A percentile compares a stretch with the other conserved stretches of the same genome.
These are phyloP conservation scores for Backusella circina DNA, from an alignment of 192 early-diverging fungal species.

Conservation along the genomic window DNA sequence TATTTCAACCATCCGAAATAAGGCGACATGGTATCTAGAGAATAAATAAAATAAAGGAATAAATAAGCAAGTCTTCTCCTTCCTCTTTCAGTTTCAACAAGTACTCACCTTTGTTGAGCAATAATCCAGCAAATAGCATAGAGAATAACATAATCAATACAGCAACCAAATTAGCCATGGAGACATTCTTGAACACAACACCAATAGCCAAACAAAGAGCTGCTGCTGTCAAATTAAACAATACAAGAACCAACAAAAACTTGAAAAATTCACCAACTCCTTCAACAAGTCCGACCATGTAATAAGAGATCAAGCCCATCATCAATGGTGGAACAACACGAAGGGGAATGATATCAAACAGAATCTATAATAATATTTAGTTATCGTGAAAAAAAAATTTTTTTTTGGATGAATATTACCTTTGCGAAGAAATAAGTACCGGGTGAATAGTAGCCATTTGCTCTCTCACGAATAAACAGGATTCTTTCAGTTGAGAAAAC, in stretches of 20 bases:
- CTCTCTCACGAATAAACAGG: conserved; percentile 70
- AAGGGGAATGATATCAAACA: conserved; percentile 74
- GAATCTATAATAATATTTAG: neutral
- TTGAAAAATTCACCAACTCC: conserved; percentile 59
- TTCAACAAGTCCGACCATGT: conserved; percentile 77
- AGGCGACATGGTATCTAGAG: conserved; percentile 65
- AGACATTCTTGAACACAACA: conserved; percentile 69
- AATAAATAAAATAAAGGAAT: neutral
- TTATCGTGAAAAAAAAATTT: neutral
- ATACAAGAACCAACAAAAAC: conserved; percentile 71
- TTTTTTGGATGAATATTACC: conserved; percentile 24
- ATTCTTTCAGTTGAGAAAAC: conserved; percentile 65
- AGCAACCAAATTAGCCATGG: conserved; percentile 72
- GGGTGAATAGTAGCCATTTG: conserved; percentile 71
- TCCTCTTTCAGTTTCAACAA: neutral
- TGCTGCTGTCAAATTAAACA: conserved; percentile 79
- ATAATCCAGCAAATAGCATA: conserved; percentile 86
- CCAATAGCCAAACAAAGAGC: conserved; percentile 72
- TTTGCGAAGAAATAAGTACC: conserved; percentile 66
- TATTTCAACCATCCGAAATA: conserved; percentile 62
- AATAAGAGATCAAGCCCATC: conserved; percentile 79
- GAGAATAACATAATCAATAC: conserved; percentile 82
- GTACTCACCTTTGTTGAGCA: conserved; percentile 77
- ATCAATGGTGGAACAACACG: conserved; percentile 79
- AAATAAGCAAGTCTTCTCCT: neutral